phyloP scores from a whole-genome alignment of 2,329 filamentous ascomycete species.

The Xylariaceae sp. region DNA sequence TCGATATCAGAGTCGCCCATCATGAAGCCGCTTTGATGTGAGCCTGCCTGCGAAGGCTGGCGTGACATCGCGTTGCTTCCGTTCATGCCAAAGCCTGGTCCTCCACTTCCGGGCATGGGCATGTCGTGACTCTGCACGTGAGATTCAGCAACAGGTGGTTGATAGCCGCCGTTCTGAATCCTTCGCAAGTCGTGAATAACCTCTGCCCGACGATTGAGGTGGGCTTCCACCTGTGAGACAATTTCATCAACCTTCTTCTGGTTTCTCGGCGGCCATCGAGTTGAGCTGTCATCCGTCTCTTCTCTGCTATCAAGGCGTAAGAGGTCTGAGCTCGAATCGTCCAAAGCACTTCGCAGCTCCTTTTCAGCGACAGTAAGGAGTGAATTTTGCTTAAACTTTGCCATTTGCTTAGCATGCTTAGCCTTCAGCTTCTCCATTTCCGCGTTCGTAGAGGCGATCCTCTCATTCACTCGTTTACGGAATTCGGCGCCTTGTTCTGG shows the following conservation, averaged over 20 bases:
- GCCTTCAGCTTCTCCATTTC: constrained; percentile 83
- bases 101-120: constrained; percentile 17
- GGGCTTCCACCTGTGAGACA: constrained; percentile 65
- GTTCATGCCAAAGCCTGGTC: constrained; percentile 20
- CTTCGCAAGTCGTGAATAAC: constrained; percentile 61
- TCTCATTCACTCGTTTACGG: constrained; percentile 67
- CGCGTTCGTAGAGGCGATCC: constrained; percentile 65
- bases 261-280: constrained; percentile 37
- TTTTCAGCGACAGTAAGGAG: constrained; percentile 69
- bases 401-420: constrained; percentile 70
- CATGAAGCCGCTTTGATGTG: constrained; percentile 51
- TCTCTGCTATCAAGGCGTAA: constrained; percentile 59
- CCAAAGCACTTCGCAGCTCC: constrained; percentile 62
- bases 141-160: constrained; percentile 53
- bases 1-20: constrained; percentile 58
- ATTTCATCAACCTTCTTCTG: constrained; percentile 65
- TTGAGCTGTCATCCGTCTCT: constrained; percentile 45
- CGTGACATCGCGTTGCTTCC: constrained; percentile 40
- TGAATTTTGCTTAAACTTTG: constrained; percentile 66
- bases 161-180: constrained; percentile 71
- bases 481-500: constrained; percentile 78
- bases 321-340: constrained; percentile 54
- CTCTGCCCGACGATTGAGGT: constrained; percentile 62
- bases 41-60: constrained; percentile 50
- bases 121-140: constrained; percentile 25